Evolutionary conservation across 352 stramenopile species (phyloP), one percentile per base, ranked within the genome.

Genomic region (Pythium periplocum): DNA sequence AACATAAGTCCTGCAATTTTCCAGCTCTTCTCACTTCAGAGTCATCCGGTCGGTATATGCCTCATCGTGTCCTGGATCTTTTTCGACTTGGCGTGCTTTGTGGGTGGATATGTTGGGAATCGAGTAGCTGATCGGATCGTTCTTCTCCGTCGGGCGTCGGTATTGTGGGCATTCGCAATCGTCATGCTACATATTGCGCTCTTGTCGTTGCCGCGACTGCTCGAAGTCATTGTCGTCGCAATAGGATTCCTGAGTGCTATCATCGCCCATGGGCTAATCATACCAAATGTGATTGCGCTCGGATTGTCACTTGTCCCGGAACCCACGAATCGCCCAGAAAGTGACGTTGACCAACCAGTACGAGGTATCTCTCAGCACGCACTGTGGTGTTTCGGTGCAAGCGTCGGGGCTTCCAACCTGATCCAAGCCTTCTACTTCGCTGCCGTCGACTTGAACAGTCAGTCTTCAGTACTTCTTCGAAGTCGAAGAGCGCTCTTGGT

Each of bases 391-490:
- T 85, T 85, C 57, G 71, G 58, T n/a, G 67, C 70, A 0, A 62
- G 64, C 11, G 50, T 83, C 38, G 57, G 61, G 0, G 75, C 73
- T 0, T 82, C 71, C 26, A 69, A 61, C 1, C 43, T 78, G 35
- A 55, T 83, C 4, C 79, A 90, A 52, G 61, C 66, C 1, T 83
- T 74, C 49, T 90, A 80, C 51, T 85, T 87, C 37, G 54, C 80
- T 33, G 36, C 73, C 4, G 71, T 81, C 3, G 48, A 83, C 41
- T 38, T 82, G 3, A 51, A 64, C 26, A 33, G 52, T 11, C 8
- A 37, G 17, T 26, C 17, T 26, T 26, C 17, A 26, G 17, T 31
- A 10, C 6, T 59, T 30, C 38, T 66, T 4, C 55, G 51, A 4
- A 64, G 37, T 51, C 44, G 68, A 33, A 71, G 58, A 33, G 67